phyloP scores from a whole-genome alignment of 345 rosid species.

The Litchi chinensis region DNA sequence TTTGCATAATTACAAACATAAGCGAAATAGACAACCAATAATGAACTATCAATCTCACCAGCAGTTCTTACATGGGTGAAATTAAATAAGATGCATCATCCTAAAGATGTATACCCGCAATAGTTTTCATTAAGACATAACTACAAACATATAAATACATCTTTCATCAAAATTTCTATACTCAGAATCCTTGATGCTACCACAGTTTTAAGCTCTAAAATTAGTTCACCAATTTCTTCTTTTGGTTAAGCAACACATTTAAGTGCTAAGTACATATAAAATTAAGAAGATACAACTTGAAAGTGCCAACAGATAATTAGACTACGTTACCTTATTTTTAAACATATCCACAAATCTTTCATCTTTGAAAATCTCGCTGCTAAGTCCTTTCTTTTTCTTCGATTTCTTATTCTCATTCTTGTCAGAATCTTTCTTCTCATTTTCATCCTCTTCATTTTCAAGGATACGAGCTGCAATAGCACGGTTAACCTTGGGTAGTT shows the following conservation, averaged over 20 bases:
- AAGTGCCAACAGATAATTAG: background rate
- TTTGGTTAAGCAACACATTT: background rate
- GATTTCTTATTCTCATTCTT: constrained; percentile 55
- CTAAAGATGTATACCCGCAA: background rate
- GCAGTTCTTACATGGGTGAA: background rate
- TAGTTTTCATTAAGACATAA: background rate
- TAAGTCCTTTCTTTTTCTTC: constrained; percentile 74
- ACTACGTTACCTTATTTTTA: constrained; percentile 55
- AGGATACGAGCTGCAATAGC: constrained; percentile 59
- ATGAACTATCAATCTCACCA: background rate
- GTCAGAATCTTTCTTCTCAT: constrained; percentile 46
- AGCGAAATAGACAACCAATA: background rate
- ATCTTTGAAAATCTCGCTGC: constrained; percentile 52
- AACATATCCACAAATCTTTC: constrained; percentile 59
- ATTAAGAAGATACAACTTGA: background rate
- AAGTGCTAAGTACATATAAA: background rate
- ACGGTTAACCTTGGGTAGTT: constrained; percentile 76
- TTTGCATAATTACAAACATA: background rate
- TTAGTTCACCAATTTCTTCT: background rate
- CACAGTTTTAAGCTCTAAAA: background rate
- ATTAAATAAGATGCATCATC: background rate
- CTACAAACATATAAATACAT: background rate
- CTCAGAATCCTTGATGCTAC: background rate
- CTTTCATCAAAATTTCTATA: background rate
- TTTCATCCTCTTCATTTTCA: constrained; percentile 59